Evolutionary conservation across 2,329 filamentous ascomycete species (phyloP), one percentile per base, ranked within the genome.

Genomic region (Ceratocystis papillata): DNA sequence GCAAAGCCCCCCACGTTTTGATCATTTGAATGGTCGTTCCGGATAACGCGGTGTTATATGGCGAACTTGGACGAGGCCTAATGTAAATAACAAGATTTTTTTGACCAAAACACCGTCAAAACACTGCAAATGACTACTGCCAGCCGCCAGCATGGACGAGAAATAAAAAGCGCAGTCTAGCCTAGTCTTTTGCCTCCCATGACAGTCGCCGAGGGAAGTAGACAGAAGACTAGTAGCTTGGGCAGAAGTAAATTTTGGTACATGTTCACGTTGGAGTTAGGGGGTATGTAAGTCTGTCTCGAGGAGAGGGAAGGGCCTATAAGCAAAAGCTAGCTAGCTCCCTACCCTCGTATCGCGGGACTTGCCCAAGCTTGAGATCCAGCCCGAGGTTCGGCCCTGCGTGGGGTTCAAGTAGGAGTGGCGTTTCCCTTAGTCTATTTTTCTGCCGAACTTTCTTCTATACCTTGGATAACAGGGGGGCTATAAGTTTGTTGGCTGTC

Each of bases 1-100:
- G 64, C 64, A 66, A 17, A 37, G n/a, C 44, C 59, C 61, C 64
- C 59, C 59, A 66, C 59, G 46, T 41, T 62, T 53, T 62, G 45
- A 12, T 55, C 53, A 48, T n/a, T 55, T 44, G 62, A 48, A 55
- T 28, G 30, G 57, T 60, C 22, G 48, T 62, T 62, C 28, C 20
- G 59, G 33, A 30, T n/a, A 50, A 20, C 33, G 22, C 20, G 41
- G 22, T 44, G 22, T 7, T 25, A 25, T 48, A 25, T n/a, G 20
- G 53, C 10, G 17, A 33, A 17, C 22, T 57, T n/a, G 30, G 4
- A 28, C 53, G 30, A 8, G 15, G 53, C 53, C 53, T n/a, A 57
- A 57, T 25, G 6, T 25, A 53, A 8, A 4, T 25, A 22, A 22
- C 48, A 25, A 12, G 20, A 25, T 1, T 5, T 12, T 12, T 12